A percentile compares a stretch with the other conserved stretches of the same genome.
These are phyloP conservation scores for Aphanomyces cochlioides DNA, from an alignment of 352 stramenopile species.

Conservation along the genomic window DNA sequence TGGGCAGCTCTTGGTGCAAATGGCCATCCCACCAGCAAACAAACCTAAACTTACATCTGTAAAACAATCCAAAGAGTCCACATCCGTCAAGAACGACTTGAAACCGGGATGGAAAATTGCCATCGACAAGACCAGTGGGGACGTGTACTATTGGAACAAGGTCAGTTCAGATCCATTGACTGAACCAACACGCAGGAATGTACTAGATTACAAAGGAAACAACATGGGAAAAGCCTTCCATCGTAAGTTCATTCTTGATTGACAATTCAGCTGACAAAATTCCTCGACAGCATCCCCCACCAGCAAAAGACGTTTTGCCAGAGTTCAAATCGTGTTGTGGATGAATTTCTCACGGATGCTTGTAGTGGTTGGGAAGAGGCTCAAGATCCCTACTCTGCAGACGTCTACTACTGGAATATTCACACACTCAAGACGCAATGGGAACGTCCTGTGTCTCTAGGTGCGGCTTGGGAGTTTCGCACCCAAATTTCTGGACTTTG, in stretches of 20 bases:
- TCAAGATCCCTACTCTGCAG: slow-evolving; percentile 46
- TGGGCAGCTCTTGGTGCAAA: slow-evolving; percentile 38
- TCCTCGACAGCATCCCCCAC: not conserved
- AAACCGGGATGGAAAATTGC: slow-evolving; percentile 54
- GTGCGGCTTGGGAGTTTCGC: slow-evolving; percentile 33
- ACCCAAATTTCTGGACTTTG: not conserved
- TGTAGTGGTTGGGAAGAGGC: slow-evolving; percentile 65
- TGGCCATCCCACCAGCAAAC: not conserved
- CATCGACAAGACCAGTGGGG: slow-evolving; percentile 45
- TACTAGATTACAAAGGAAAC: slow-evolving; percentile 68
- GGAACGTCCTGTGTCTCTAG: slow-evolving; percentile 54
- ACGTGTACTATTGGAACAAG: slow-evolving; percentile 81
- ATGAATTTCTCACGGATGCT: too few species aligned
- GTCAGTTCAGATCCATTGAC: slow-evolving; percentile 34
- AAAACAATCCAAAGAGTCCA: not conserved
- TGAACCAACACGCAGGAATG: slow-evolving; percentile 14
- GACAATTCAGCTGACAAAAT: not conserved
- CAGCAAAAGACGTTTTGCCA: not conserved
- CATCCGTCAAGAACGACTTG: slow-evolving; percentile 30
- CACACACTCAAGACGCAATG: slow-evolving; percentile 73
- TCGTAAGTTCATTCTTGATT: not conserved
- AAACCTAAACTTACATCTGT: not conserved
- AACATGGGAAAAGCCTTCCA: slow-evolving; percentile 54
- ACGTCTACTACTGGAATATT: slow-evolving; percentile 73
- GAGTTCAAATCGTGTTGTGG: slow-evolving; percentile 29